Percentiles rank a stretch among this genome's conserved stretches.
These are phyloP conservation scores for Salix koriyanagi DNA, from an alignment of 345 rosid genomes.

Conservation along the genomic window DNA sequence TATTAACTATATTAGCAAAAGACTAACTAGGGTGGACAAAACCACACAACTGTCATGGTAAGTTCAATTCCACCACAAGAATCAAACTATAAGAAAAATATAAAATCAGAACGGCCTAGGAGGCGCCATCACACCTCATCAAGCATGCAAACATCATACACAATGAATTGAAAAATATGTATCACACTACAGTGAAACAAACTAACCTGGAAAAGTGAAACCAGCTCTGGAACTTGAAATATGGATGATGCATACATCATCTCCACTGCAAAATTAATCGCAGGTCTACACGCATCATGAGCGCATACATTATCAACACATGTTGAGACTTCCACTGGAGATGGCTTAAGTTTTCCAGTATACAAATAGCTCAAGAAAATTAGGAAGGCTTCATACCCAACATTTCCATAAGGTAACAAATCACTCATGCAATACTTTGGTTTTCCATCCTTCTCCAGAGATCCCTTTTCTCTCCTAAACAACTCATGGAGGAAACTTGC, in stretches of 20 bases:
- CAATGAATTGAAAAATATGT: not conserved
- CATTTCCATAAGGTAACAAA: constrained; percentile 60
- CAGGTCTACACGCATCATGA: constrained; percentile 88
- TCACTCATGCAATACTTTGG: constrained; percentile 52
- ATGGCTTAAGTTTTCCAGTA: constrained; percentile 72
- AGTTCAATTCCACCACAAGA: constrained; percentile 2
- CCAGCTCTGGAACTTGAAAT: constrained; percentile 71
- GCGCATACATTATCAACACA: constrained; percentile 65
- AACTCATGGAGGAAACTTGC: constrained; percentile 68
- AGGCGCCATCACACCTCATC: not conserved
- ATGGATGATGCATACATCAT: constrained; percentile 75
- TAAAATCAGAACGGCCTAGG: not conserved
- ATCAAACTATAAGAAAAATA: constrained; percentile 5
- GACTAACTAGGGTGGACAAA: not conserved
- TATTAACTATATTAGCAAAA: not conserved
- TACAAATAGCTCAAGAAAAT: constrained; percentile 69
- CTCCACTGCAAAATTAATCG: constrained; percentile 71
- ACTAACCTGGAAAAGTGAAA: constrained; percentile 79
- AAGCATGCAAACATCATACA: not conserved
- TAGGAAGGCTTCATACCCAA: constrained; percentile 71
- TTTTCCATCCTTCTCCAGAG: constrained; percentile 46
- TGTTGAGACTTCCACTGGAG: constrained; percentile 68
- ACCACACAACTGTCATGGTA: not conserved
- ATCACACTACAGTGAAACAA: not conserved
- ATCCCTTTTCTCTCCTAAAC: constrained; percentile 47